Conservation (phyloP, 768 basidiomycete genomes). For the Ramaria sp. region DNA sequence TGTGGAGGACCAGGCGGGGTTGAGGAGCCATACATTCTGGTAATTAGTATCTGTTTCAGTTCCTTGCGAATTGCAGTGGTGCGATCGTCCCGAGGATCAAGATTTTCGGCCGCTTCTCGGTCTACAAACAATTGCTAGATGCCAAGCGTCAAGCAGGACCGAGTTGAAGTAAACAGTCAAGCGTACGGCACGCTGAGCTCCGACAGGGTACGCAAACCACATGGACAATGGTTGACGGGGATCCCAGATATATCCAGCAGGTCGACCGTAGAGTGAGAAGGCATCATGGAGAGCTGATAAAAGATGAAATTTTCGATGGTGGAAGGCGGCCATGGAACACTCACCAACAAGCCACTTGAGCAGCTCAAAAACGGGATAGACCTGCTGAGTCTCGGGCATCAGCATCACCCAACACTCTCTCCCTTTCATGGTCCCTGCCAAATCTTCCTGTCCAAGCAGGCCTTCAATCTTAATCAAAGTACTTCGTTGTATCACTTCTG, state of each 20-base stretch:
- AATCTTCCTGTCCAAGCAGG: slow-evolving; percentile 64
- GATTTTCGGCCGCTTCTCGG: slow-evolving; percentile 65
- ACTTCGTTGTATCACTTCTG: slow-evolving; percentile 78
- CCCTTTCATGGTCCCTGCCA: slow-evolving; percentile 52
- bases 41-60: slow-evolving; percentile 50
- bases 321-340: slow-evolving; percentile 17
- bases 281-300: slow-evolving; percentile 67
- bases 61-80: slow-evolving; percentile 58
- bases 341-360: slow-evolving; percentile 82
- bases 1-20: slow-evolving; percentile 7
- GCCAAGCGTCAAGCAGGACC: slow-evolving; percentile 12
- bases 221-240: slow-evolving; percentile 69
- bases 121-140: slow-evolving; percentile 76
- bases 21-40: slow-evolving; percentile 43
- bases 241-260: slow-evolving; percentile 81
- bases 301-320: neutral
- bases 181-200: slow-evolving; percentile 71
- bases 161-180: slow-evolving; percentile 1
- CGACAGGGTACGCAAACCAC: slow-evolving; percentile 93
- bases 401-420: slow-evolving; percentile 80
- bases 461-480: slow-evolving; percentile 92
- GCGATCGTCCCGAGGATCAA: slow-evolving; percentile 70
- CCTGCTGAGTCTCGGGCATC: slow-evolving; percentile 63
- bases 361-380: slow-evolving; percentile 55
- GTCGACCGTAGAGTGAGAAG: slow-evolving; percentile 84